phyloP scores from a whole-genome alignment of 495 filamentous ascomycete genomes.

The Xylaria bambusicola region DNA sequence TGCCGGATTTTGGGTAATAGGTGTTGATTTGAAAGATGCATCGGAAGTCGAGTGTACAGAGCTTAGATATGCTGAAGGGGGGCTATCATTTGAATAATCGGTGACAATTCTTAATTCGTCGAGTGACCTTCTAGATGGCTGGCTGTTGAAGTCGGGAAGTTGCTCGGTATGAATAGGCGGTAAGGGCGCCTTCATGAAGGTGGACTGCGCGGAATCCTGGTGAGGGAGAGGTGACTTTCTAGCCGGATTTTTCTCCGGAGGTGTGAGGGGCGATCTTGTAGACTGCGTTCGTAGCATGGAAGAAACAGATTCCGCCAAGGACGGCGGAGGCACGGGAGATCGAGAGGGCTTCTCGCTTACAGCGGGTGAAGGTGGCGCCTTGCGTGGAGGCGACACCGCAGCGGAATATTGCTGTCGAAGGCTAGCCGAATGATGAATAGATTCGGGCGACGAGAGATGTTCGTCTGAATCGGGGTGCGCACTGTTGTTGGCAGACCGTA shows the following conservation, averaged over 20 bases:
- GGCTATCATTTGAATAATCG: conserved; percentile 22
- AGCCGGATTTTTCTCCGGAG: conserved; percentile 24
- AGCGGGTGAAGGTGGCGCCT: conserved; percentile 26
- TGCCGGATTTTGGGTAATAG: conserved; percentile 26
- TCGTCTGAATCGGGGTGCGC: conserved; percentile 31
- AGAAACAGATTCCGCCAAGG: conserved; percentile 33
- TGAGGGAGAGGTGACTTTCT: conserved; percentile 26
- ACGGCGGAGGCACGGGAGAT: conserved; percentile 20
- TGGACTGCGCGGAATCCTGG: conserved; percentile 5
- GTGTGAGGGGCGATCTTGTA: conserved; percentile 27
- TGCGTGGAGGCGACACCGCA: conserved; percentile 15
- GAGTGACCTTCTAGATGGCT: conserved; percentile 24
- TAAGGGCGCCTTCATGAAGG: conserved; percentile 24
- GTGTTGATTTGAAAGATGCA: conserved; percentile 31
- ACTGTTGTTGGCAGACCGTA: conserved; percentile 36
- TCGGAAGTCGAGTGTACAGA: conserved; percentile 31
- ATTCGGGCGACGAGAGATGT: conserved; percentile 30
- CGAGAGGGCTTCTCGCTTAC: conserved; percentile 28
- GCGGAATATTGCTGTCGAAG: conserved; percentile 20
- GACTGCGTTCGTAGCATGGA: conserved; percentile 31
- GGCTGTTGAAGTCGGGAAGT: conserved; percentile 27
- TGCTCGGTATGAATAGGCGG: conserved; percentile 26
- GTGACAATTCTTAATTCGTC: conserved; percentile 27
- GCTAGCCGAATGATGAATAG: conserved; percentile 16
- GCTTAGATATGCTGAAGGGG: conserved; percentile 24